phyloP scores from a whole-genome alignment of 2,329 filamentous ascomycete species.

The Parastagonospora avenae region DNA sequence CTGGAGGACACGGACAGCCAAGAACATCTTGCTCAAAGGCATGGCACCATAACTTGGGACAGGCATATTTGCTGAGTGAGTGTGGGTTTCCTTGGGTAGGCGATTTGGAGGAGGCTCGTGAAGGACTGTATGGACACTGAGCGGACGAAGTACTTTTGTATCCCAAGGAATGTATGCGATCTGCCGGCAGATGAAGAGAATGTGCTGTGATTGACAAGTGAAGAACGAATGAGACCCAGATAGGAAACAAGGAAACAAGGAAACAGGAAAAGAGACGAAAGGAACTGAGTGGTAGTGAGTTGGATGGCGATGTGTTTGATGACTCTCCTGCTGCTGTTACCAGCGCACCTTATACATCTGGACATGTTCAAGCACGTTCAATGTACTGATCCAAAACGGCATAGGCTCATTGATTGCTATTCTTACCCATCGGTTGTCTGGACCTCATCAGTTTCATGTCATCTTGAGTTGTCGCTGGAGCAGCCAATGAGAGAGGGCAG shows the following conservation, averaged over 20 bases:
- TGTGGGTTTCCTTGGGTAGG: slow-evolving; percentile 4
- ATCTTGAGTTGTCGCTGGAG: slow-evolving; percentile 46
- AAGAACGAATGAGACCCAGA: slow-evolving; percentile 28
- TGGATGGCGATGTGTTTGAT: slow-evolving; percentile 43
- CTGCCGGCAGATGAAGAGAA: slow-evolving; percentile 46
- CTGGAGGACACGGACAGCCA: slow-evolving; percentile 73
- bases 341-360: slow-evolving; percentile 37
- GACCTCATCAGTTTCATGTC: slow-evolving; percentile 41
- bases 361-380: slow-evolving; percentile 15
- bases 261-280: slow-evolving; percentile 40
- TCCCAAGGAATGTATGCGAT: slow-evolving; percentile 37
- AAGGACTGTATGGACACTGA: slow-evolving; percentile 23
- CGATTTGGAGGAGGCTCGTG: slow-evolving; percentile 17
- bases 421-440: slow-evolving; percentile 37
- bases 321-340: slow-evolving; percentile 17
- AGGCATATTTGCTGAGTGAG: slow-evolving; percentile 52
- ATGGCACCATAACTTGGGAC: slow-evolving; percentile 68
- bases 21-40: slow-evolving; percentile 76
- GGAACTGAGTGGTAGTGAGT: slow-evolving; percentile 38
- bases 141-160: slow-evolving; percentile 26
- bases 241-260: slow-evolving; percentile 42
- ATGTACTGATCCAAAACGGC: slow-evolving; percentile 23
- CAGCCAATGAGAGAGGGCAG: slow-evolving; percentile 39
- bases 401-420: slow-evolving; percentile 39
- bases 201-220: slow-evolving; percentile 16